phyloP scores from a whole-genome alignment of 148 eudicot genomes.

The Fallopia convolvulus region DNA sequence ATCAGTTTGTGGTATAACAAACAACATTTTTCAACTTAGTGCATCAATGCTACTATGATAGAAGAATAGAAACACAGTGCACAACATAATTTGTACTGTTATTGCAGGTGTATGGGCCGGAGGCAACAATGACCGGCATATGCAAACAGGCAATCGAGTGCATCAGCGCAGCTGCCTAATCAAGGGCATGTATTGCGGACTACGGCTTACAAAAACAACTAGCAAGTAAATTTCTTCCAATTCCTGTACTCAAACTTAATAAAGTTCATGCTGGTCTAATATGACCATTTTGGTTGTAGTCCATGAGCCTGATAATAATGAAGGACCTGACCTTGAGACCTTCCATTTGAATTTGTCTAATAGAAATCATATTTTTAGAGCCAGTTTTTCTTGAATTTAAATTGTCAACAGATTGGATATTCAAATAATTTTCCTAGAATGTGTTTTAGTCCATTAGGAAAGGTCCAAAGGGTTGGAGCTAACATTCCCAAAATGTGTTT shows the following conservation, averaged over 20 bases:
- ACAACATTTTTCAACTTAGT: not conserved
- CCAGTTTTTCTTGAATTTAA: not conserved
- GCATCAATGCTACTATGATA: not conserved
- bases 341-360: not conserved
- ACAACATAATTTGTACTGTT: not conserved
- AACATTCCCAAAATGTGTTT: not conserved
- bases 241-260: not conserved
- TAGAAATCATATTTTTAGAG: not conserved
- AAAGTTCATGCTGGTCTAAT: not conserved
- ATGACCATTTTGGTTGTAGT: slow-evolving; percentile 1
- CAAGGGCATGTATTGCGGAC: not conserved
- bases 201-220: not conserved
- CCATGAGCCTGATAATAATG: not conserved
- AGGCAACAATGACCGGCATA: slow-evolving; percentile 96
- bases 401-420: not conserved
- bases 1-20: not conserved
- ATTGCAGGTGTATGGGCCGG: slow-evolving; percentile 78
- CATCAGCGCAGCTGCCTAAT: slow-evolving; percentile 60
- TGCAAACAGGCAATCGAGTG: slow-evolving; percentile 97
- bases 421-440: not conserved
- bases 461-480: not conserved
- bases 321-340: not conserved
- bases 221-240: not conserved
- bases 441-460: not conserved
- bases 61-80: not conserved